Percentiles rank a stretch among this genome's conserved stretches.
Evolutionary conservation across 2,329 filamentous ascomycete genomes (phyloP).

Genomic region (Penicillium sp.): DNA sequence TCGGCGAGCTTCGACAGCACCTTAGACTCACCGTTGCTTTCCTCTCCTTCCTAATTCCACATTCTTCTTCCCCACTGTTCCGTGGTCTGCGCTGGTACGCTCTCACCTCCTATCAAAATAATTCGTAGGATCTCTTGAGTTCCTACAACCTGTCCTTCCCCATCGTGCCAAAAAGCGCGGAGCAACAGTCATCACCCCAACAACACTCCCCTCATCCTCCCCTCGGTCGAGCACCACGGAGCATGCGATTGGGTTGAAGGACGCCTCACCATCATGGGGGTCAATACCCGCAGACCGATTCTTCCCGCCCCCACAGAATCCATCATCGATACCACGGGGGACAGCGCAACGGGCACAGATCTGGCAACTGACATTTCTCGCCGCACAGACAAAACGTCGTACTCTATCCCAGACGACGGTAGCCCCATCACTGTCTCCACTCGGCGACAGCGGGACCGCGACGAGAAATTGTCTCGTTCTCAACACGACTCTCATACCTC

Average conservation of each 20-base stretch:
- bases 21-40: slow-evolving; percentile 3
- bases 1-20: slow-evolving; percentile 13
- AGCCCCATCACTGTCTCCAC: slow-evolving; percentile 91
- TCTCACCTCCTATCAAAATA: slow-evolving; percentile 5
- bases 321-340: slow-evolving; percentile 41
- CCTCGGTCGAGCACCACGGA: slow-evolving; percentile 18
- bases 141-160: slow-evolving; percentile 10
- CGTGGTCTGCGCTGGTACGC: slow-evolving; percentile 27
- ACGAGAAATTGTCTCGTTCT: slow-evolving; percentile 54
- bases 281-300: slow-evolving; percentile 47
- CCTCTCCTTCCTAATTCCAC: slow-evolving; percentile 7
- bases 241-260: slow-evolving; percentile 36
- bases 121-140: slow-evolving; percentile 6
- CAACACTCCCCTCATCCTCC: slow-evolving; percentile 8
- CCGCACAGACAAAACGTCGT: slow-evolving; percentile 49
- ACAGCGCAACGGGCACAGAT: slow-evolving; percentile 45
- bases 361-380: slow-evolving; percentile 50
- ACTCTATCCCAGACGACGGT: slow-evolving; percentile 52
- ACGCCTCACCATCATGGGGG: slow-evolving; percentile 43
- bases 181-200: slow-evolving; percentile 20
- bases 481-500: slow-evolving; percentile 74
- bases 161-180: slow-evolving; percentile 17
- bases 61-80: slow-evolving; percentile 7
- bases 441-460: slow-evolving; percentile 53
- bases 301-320: slow-evolving; percentile 52